These are phyloP conservation scores for Apiotrichum laibachii DNA, from an alignment of 1,284 basidiomycete species.

Conservation along the genomic window DNA sequence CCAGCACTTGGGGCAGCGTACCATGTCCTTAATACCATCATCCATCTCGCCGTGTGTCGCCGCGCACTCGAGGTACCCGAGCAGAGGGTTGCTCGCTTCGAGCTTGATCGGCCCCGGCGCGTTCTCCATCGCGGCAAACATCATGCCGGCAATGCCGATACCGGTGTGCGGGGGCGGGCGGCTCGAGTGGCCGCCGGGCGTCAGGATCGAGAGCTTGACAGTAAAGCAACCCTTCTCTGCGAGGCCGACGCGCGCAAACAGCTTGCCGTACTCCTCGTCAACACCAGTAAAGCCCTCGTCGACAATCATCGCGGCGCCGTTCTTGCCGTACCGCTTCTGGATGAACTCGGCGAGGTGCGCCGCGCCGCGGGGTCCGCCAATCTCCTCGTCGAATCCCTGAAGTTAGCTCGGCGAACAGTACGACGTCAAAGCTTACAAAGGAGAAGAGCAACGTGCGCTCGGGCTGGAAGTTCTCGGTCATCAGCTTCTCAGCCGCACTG, in stretches of 20 bases:
- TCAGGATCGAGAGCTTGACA: constrained; percentile 56
- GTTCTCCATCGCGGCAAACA: constrained; percentile 22
- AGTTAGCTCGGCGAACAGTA: constrained; percentile 1
- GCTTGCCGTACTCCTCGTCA: constrained; percentile 27
- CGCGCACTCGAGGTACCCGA: constrained; percentile 25
- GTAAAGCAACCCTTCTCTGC: constrained; percentile 53
- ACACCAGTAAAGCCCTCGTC: constrained; percentile 40
- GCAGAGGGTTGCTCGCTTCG: constrained; percentile 15
- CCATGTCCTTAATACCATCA: constrained; percentile 3
- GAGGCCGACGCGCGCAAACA: constrained; percentile 32
- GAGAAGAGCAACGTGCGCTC: constrained; percentile 16
- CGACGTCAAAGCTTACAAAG: neutral
- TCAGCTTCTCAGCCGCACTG: constrained; percentile 24
- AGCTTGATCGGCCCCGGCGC: constrained; percentile 13
- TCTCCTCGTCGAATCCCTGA: constrained; percentile 30
- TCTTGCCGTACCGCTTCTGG: constrained; percentile 23
- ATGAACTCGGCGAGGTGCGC: constrained; percentile 23
- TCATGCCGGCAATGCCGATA: constrained; percentile 41
- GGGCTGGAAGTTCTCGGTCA: constrained; percentile 22
- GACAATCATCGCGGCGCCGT: constrained; percentile 33
- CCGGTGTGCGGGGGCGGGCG: constrained; percentile 47
- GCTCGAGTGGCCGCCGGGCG: constrained; percentile 65
- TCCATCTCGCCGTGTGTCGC: constrained; percentile 16
- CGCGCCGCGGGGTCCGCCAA: constrained; percentile 33
- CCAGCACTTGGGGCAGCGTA: constrained; percentile 15